Percentiles rank a stretch among this genome's conserved stretches.
Evolutionary conservation across 768 basidiomycete genomes (phyloP).

Genomic region (Fomitopsis pulvina): DNA sequence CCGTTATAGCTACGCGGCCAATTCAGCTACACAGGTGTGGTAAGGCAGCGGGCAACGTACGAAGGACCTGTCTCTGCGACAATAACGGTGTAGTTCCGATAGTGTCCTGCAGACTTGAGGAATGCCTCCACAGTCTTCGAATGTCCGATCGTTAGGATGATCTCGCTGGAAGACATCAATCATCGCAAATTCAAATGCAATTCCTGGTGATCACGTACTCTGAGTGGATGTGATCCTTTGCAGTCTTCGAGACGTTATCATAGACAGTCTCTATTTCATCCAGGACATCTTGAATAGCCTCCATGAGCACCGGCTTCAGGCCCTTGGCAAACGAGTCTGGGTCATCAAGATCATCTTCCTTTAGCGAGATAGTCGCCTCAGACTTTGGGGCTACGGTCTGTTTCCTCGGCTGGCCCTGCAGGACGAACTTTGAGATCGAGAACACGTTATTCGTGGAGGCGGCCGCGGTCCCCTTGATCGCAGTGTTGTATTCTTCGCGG

Average conservation of each 20-base stretch:
- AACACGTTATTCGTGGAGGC: conserved; percentile 36
- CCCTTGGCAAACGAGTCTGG: conserved; percentile 71
- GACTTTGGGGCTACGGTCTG: conserved; percentile 35
- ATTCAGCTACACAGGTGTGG: conserved; percentile 4
- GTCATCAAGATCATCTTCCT: conserved; percentile 68
- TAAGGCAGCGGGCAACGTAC: conserved; percentile 40
- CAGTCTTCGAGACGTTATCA: conserved; percentile 89
- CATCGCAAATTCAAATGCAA: too few species aligned
- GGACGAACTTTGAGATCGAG: conserved; percentile 80
- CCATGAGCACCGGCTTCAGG: conserved; percentile 91
- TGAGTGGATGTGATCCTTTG: conserved; percentile 96
- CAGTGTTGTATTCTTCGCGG: conserved; percentile 90
- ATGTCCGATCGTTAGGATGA: conserved; percentile 90
- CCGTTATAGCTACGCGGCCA: conserved; percentile 62
- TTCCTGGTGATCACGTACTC: too few species aligned
- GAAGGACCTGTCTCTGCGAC: conserved; percentile 94
- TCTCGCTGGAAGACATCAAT: conserved; percentile 54
- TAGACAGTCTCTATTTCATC: conserved; percentile 96
- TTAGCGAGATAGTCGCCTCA: conserved; percentile 51
- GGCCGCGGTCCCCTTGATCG: conserved; percentile 41
- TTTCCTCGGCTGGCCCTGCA: conserved; percentile 64
- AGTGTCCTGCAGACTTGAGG: conserved; percentile 82
- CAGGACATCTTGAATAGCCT: conserved; percentile 93
- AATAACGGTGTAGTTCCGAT: conserved; percentile 92
- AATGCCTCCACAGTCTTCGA: conserved; percentile 93